Conservation (phyloP, 2,329 filamentous ascomycete genomes). For the Fusarium virguliforme region DNA sequence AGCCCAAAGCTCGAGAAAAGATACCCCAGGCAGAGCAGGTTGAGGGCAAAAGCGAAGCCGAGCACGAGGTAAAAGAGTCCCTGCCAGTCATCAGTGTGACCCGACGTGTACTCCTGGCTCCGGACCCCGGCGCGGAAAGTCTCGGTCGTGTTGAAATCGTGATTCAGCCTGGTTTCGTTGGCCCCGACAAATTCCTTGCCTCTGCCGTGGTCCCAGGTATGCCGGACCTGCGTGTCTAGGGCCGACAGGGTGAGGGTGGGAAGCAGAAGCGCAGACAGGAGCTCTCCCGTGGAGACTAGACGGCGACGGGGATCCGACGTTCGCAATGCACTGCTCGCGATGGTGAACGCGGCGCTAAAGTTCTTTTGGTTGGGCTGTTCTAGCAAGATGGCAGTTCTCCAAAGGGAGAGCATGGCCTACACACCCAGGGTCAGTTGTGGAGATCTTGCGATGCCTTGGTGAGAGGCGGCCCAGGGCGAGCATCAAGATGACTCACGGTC, state of each 20-base stretch:
- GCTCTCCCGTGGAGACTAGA: not conserved
- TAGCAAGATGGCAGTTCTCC: not conserved
- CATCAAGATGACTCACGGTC: not conserved
- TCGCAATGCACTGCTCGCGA: not conserved
- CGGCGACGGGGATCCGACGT: not conserved
- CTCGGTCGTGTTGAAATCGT: not conserved
- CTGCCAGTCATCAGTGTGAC: not conserved
- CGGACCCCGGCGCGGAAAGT: not conserved
- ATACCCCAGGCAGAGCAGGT: not conserved
- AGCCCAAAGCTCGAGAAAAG: not conserved
- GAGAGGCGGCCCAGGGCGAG: not conserved
- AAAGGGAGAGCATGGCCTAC: not conserved
- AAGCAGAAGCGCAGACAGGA: not conserved
- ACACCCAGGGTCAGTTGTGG: not conserved
- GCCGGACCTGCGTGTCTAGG: not conserved
- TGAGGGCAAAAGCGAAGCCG: not conserved
- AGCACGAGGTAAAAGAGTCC: not conserved
- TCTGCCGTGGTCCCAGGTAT: not conserved
- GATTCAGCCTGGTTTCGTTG: not conserved
- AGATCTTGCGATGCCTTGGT: not conserved
- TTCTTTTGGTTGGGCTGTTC: not conserved
- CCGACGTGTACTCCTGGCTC: not conserved
- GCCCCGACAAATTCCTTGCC: not conserved
- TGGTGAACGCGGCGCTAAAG: not conserved
- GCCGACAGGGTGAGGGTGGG: not conserved